These are phyloP conservation scores for Panaeolus cyanescens DNA, from an alignment of 768 basidiomycete genomes.

Conservation along the genomic window DNA sequence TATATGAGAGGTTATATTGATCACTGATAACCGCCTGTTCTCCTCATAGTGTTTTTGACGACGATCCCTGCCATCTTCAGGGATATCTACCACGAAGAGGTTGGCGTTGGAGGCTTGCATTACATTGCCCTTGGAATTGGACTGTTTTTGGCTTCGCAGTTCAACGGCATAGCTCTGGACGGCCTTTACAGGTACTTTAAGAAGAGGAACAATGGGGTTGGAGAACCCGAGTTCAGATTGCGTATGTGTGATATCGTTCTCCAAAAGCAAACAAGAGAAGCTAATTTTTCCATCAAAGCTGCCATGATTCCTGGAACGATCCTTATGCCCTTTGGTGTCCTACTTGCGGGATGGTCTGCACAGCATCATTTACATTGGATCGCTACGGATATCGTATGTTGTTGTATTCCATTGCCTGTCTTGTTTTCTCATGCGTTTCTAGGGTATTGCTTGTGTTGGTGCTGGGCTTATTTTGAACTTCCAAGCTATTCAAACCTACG, in stretches of 20 bases:
- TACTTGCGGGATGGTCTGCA: conserved; percentile 74
- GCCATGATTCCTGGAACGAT: conserved; percentile 60
- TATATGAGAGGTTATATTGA: no score
- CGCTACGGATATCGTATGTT: conserved; percentile 61
- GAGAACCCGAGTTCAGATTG: conserved; percentile 52
- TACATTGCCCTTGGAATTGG: conserved; percentile 76
- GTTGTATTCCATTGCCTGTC: background rate
- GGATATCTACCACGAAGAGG: conserved; percentile 50
- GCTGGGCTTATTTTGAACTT: conserved; percentile 60
- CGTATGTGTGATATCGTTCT: conserved; percentile 31
- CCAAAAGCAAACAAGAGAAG: background rate
- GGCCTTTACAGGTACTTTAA: conserved; percentile 51
- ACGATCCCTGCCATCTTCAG: conserved; percentile 63
- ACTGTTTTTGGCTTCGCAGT: conserved; percentile 48
- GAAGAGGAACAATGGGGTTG: conserved; percentile 44
- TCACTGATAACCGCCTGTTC: no score
- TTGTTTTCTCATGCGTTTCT: conserved; percentile 7
- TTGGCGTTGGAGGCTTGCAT: conserved; percentile 65
- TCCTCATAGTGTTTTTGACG: conserved; percentile 60
- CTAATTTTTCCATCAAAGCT: conserved; percentile 45
- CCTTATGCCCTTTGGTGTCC: conserved; percentile 63
- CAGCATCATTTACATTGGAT: conserved; percentile 66
- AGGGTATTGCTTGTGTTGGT: conserved; percentile 63
- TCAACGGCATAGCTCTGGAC: conserved; percentile 61
- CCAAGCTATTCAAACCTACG: conserved; percentile 65